A percentile compares a stretch with the other conserved stretches of the same genome.
These are phyloP conservation scores for Alnus rubra DNA, from an alignment of 306 rosid species.

Conservation along the genomic window DNA sequence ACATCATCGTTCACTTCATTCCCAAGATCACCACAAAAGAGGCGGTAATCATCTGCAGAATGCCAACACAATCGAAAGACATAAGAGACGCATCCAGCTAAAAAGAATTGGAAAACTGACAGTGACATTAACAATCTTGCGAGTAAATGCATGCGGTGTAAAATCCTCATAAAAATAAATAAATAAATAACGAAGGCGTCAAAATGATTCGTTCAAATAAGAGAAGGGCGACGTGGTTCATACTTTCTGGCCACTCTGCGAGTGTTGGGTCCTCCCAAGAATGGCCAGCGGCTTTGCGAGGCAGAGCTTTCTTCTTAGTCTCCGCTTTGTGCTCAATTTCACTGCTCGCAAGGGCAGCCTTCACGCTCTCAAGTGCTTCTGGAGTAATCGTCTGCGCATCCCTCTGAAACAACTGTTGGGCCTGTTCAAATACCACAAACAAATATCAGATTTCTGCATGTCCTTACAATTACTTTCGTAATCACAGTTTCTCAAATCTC, in stretches of 20 bases:
- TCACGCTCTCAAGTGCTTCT: constrained; percentile 90
- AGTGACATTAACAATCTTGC: neutral
- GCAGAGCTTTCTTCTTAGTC: constrained; percentile 83
- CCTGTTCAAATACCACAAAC: constrained; percentile 46
- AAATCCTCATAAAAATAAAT: neutral
- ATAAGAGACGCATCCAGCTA: constrained; percentile 13
- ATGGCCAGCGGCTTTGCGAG: constrained; percentile 96
- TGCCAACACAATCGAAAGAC: constrained; percentile 9
- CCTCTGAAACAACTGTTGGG: constrained; percentile 87
- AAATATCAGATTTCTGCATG: neutral
- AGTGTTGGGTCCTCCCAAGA: constrained; percentile 96
- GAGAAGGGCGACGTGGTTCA: neutral
- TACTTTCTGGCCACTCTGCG: constrained; percentile 97
- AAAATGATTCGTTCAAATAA: too few relatives aligned
- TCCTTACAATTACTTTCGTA: too few relatives aligned
- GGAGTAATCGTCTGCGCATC: constrained; percentile 92
- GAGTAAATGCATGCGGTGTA: neutral
- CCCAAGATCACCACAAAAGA: constrained; percentile 96
- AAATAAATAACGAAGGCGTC: too few relatives aligned
- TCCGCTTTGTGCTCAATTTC: constrained; percentile 86
- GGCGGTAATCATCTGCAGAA: constrained; percentile 78
- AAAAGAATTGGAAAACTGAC: neutral
- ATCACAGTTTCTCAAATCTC: neutral
- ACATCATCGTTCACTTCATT: constrained; percentile 98
- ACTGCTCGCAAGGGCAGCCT: constrained; percentile 90